Conservation (phyloP, 345 rosid species). For the Syzygium grande region DNA sequence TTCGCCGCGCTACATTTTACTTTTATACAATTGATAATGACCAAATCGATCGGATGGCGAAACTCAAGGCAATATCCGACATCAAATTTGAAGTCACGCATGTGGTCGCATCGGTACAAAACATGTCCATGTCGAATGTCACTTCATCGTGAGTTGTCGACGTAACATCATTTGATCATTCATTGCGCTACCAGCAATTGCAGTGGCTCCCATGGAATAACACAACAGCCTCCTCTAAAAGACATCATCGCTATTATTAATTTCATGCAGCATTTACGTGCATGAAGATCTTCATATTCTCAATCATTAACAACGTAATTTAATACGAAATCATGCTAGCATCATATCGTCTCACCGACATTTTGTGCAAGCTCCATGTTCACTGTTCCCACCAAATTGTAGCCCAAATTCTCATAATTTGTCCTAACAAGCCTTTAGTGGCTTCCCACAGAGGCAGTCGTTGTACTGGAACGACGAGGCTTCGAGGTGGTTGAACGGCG, state of each 20-base stretch:
- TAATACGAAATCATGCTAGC: not conserved
- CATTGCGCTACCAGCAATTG: not conserved
- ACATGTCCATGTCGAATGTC: not conserved
- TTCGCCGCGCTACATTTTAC: not conserved
- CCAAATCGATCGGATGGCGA: not conserved
- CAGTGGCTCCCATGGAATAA: not conserved
- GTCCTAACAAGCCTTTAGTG: conserved; percentile 15
- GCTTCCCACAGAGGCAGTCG: conserved; percentile 43
- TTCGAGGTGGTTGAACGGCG: conserved; percentile 36
- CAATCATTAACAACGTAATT: not conserved
- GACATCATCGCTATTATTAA: not conserved
- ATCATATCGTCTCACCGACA: not conserved
- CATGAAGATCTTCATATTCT: not conserved
- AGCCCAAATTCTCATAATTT: not conserved
- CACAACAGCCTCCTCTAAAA: not conserved
- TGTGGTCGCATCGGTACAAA: not conserved
- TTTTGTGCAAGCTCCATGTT: not conserved
- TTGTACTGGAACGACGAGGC: conserved; percentile 32
- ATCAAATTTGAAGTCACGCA: not conserved
- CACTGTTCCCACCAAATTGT: not conserved
- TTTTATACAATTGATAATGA: too few relatives aligned
- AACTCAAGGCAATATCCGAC: not conserved
- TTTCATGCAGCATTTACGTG: not conserved
- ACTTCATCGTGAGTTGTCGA: not conserved
- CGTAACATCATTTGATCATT: too few relatives aligned